phyloP scores from a whole-genome alignment of 768 basidiomycete species.

The Lentinus brumalis region DNA sequence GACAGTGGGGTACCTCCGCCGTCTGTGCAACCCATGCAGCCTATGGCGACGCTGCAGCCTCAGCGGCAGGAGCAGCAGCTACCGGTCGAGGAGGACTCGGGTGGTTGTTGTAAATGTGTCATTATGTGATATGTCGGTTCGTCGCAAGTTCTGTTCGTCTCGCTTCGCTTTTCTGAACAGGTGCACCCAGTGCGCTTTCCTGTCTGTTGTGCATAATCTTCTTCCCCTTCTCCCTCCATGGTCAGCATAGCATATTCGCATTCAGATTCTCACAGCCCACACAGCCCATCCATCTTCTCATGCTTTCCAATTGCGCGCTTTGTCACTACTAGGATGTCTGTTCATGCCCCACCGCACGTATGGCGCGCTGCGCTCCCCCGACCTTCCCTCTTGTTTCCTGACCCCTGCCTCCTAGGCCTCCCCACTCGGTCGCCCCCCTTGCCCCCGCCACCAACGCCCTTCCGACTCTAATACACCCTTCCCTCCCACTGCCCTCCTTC shows the following conservation, averaged over 20 bases:
- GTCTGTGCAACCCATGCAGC: conserved; percentile 21
- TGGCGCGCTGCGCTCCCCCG: not conserved
- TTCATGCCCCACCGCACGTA: not conserved
- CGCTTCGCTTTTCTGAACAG: not conserved
- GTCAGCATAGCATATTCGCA: not conserved
- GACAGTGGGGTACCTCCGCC: conserved; percentile 7
- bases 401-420: not conserved
- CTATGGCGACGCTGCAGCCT: conserved; percentile 32
- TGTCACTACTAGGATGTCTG: not conserved
- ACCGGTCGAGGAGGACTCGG: conserved; percentile 50
- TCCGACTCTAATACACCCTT: no score
- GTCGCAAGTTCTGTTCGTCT: not conserved
- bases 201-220: not conserved
- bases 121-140: conserved; percentile 64
- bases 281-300: not conserved
- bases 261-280: not conserved
- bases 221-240: not conserved
- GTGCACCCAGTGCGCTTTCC: not conserved
- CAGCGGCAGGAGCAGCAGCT: conserved; percentile 18
- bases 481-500: no score
- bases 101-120: conserved; percentile 80
- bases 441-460: not conserved
- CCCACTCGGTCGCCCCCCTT: not conserved
- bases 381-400: not conserved
- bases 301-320: conserved; percentile 4